Evolutionary conservation across 345 rosid genomes (phyloP).

Genomic region (Ricinus communis): DNA sequence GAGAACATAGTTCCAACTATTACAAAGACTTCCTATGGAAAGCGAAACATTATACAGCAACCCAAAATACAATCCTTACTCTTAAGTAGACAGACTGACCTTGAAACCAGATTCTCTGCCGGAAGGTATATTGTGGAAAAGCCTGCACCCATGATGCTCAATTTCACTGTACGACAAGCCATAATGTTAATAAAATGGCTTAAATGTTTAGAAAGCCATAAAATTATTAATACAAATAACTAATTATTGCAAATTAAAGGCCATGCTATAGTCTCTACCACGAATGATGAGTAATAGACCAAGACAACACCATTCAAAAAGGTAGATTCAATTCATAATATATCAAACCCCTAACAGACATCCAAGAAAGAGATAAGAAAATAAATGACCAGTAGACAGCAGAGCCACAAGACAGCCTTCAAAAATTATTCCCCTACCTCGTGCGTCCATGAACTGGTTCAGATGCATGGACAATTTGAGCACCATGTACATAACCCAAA

Average conservation of each 20-base stretch:
- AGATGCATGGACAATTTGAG: constrained; percentile 75
- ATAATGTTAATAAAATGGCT: not conserved
- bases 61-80: not conserved
- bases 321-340: not conserved
- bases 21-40: not conserved
- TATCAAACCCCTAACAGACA: not conserved
- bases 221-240: not conserved
- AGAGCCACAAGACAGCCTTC: constrained; percentile 2
- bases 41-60: not conserved
- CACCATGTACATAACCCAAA: constrained; percentile 88
- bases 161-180: constrained; percentile 58
- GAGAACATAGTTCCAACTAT: not conserved
- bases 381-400: not conserved
- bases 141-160: constrained; percentile 68
- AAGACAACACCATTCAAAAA: not conserved
- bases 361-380: not conserved
- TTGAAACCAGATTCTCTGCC: constrained; percentile 82
- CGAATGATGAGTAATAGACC: not conserved
- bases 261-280: not conserved
- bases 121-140: constrained; percentile 75
- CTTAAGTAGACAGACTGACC: constrained; percentile 39
- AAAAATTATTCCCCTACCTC: constrained; percentile 53
- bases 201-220: not conserved
- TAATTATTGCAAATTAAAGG: not conserved
- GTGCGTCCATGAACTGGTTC: constrained; percentile 96